These are phyloP conservation scores for Nannizziopsis arthrosporioides DNA, from an alignment of 2,329 filamentous ascomycete genomes.

Conservation along the genomic window DNA sequence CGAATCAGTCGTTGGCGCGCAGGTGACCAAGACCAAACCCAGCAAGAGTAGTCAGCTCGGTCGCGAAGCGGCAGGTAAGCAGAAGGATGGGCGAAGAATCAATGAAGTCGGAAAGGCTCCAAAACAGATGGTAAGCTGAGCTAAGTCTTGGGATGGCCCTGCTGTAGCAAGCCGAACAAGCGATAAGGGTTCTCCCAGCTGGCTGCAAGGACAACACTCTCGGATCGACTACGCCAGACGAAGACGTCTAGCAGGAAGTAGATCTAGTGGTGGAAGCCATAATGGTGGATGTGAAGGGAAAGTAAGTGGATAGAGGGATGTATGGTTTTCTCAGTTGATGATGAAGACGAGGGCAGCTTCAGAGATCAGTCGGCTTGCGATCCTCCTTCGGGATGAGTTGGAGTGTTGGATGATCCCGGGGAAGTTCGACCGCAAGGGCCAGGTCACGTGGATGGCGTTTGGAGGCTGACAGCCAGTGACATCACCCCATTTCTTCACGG, in stretches of 20 bases:
- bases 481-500: slow-evolving; percentile 31
- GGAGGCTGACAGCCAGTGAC: slow-evolving; percentile 28
- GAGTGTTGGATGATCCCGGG: slow-evolving; percentile 4
- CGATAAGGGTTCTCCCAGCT: slow-evolving; percentile 36
- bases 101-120: neutral
- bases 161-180: slow-evolving; percentile 33
- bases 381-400: slow-evolving; percentile 1
- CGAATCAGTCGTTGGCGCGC: neutral
- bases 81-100: neutral
- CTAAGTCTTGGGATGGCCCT: slow-evolving; percentile 18
- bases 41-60: neutral
- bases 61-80: neutral
- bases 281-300: slow-evolving; percentile 13
- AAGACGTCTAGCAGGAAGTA: slow-evolving; percentile 33
- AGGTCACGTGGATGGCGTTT: slow-evolving; percentile 28
- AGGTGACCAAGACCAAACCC: neutral
- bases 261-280: slow-evolving; percentile 18
- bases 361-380: neutral
- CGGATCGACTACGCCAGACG: slow-evolving; percentile 35
- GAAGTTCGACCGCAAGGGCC: slow-evolving; percentile 15
- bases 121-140: neutral
- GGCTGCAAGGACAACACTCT: slow-evolving; percentile 36
- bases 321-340: slow-evolving; percentile 10
- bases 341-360: slow-evolving; percentile 9
- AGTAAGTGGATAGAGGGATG: slow-evolving; percentile 3